Evolutionary conservation across 139 green algal genomes (phyloP).

Genomic region (Chlamydomonas urium): DNA sequence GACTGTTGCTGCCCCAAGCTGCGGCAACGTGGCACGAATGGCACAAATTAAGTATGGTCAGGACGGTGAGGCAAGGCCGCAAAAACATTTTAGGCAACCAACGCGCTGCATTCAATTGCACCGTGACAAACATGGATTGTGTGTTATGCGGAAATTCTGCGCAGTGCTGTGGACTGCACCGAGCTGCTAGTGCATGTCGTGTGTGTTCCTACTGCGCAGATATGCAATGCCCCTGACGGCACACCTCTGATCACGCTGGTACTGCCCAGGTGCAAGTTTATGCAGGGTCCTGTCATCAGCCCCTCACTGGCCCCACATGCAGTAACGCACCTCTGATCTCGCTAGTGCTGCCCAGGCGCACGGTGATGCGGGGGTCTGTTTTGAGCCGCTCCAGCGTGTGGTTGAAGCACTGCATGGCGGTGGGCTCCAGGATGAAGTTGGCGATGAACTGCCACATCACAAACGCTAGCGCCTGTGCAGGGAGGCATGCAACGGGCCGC

Average conservation of each 20-base stretch:
- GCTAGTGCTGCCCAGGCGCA: slow-evolving; percentile 55
- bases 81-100: no score
- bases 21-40: no score
- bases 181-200: no score
- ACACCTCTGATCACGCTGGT: not conserved
- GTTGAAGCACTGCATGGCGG: slow-evolving; percentile 87
- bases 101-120: no score
- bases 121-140: no score
- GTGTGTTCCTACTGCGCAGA: no score
- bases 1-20: slow-evolving; percentile 35
- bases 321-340: slow-evolving; percentile 56
- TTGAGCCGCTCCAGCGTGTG: slow-evolving; percentile 75
- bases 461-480: slow-evolving; percentile 52
- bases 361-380: slow-evolving; percentile 80
- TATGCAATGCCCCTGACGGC: no score
- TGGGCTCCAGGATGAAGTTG: slow-evolving; percentile 70
- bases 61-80: no score
- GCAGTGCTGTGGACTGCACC: no score
- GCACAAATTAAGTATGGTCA: no score
- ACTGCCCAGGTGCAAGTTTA: not conserved
- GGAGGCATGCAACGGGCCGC: no score
- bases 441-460: slow-evolving; percentile 51
- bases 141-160: no score
- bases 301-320: not conserved
- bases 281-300: not conserved